Conservation (phyloP, 345 rosid species). For the Sonneratia caseolaris region DNA sequence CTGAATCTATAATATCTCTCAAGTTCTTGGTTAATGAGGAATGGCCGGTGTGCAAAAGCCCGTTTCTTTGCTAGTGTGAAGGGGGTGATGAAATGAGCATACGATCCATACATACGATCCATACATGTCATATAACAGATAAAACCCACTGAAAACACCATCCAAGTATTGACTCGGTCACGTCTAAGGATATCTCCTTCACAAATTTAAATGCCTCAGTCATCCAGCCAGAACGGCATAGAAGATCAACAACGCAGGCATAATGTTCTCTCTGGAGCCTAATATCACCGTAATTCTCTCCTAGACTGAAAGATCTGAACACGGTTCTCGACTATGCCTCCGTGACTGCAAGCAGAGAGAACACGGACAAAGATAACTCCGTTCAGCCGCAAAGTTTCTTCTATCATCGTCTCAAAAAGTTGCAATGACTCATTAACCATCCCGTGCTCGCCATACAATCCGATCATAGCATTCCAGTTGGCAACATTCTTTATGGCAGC, state of each 20-base stretch:
- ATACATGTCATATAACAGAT: no score
- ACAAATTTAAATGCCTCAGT: conserved; percentile 29
- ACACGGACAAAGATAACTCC: conserved; percentile 28
- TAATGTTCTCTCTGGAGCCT: conserved; percentile 29
- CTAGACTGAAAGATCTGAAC: conserved; percentile 32
- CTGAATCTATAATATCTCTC: no score
- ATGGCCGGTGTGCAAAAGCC: no score
- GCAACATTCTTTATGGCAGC: conserved; percentile 21
- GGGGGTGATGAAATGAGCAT: no score
- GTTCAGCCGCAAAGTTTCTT: conserved; percentile 22
- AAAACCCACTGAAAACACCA: no score
- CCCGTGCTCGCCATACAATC: conserved; percentile 45
- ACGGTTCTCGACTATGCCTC: conserved; percentile 38
- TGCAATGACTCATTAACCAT: conserved; percentile 24
- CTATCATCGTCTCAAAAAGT: conserved; percentile 36
- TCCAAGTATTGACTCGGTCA: conserved; percentile 35
- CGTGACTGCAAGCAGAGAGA: conserved; percentile 47
- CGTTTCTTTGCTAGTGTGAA: no score
- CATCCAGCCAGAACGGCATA: conserved; percentile 43
- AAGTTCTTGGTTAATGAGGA: no score
- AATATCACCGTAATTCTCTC: conserved; percentile 14
- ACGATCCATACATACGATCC: no score
- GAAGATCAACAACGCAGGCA: conserved; percentile 48
- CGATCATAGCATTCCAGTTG: conserved; percentile 51
- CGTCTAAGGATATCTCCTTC: conserved; percentile 17